Conservation (phyloP, 257 asterid species). For the Lycium ferocissimum region DNA sequence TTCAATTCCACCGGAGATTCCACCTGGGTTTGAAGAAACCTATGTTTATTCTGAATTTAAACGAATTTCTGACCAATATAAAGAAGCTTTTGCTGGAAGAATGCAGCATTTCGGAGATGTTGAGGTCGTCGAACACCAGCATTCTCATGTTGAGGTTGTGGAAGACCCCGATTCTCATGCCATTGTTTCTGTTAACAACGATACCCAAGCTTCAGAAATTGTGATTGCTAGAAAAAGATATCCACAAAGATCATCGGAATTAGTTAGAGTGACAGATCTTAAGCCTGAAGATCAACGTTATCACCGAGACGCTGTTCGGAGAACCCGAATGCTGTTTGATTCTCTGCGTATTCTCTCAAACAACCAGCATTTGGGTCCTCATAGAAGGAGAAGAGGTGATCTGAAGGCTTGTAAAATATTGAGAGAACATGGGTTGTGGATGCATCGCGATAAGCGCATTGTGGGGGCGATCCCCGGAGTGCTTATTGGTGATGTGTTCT, state of each 20-base stretch:
- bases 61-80: constrained; percentile 61
- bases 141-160: background rate
- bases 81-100: constrained; percentile 41
- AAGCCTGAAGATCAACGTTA: constrained; percentile 56
- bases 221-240: constrained; percentile 48
- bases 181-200: constrained; percentile 49
- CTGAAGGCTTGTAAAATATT: constrained; percentile 67
- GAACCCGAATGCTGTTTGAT: constrained; percentile 73
- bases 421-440: constrained; percentile 68
- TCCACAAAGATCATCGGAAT: constrained; percentile 67
- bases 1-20: too few species aligned
- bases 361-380: constrained; percentile 22
- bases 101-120: constrained; percentile 29
- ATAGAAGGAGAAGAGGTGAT: constrained; percentile 60
- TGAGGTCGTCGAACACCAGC: background rate
- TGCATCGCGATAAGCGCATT: constrained; percentile 77
- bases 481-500: constrained; percentile 74
- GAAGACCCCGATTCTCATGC: constrained; percentile 44
- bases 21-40: constrained; percentile 35
- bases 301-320: constrained; percentile 55
- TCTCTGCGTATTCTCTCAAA: constrained; percentile 65
- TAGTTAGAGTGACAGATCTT: constrained; percentile 78
- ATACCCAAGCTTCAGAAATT: constrained; percentile 44
- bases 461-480: constrained; percentile 87
- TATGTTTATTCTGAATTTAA: constrained; percentile 56